Base-by-base conservation (phyloP, 371 early-diverging fungal species). In the Lichtheimia ramosa region DNA sequence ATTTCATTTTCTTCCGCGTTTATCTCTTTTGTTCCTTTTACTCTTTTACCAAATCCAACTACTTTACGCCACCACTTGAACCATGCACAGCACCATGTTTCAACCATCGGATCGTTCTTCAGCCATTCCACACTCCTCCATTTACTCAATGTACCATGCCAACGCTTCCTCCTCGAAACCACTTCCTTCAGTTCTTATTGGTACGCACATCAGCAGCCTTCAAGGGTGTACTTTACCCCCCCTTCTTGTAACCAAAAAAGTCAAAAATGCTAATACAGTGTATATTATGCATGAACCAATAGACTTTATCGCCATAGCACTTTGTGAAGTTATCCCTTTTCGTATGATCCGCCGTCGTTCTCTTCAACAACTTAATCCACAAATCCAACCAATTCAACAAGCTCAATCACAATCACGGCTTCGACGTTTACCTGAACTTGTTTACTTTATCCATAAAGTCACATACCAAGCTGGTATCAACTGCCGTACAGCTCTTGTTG, bases 381-480 rank as follows among this genome's bases (percentile, higher is more conserved):
- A 49, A 39, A 34, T 27, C 41, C 18, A 34, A 21, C 20, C 8
- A 7, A n/a, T 24, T 10, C 8, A 34, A 42, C 56, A 58, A 43
- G 14, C n/a, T 3, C 43, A 50, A 20, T 49, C 41, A 48, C 24
- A 58, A 3, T 6, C 18, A 25, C 52, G 50, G 16, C 42, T 10
- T 1, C 54, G 61, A 15, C 66, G 65, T 10, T 54, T 79, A 42
- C 79, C 79, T 21, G 79, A 75, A 57, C 65, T 74, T 3, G 67
- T 79, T 3, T 79, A 70, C 50, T 79, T 79, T 48, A 73, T 75
- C 34, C 70, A 79, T 51, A 79, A 75, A 55, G 62, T 79, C 23
- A 73, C 74, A 2, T 65, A 68, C 39, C 68, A 68, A 34, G 74
- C 75, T 25, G 65, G 70, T 13, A 71, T 75, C 61, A 71, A 75